Base-by-base conservation (phyloP, 192 early-diverging fungal genomes). In the Podila clonocystis region DNA sequence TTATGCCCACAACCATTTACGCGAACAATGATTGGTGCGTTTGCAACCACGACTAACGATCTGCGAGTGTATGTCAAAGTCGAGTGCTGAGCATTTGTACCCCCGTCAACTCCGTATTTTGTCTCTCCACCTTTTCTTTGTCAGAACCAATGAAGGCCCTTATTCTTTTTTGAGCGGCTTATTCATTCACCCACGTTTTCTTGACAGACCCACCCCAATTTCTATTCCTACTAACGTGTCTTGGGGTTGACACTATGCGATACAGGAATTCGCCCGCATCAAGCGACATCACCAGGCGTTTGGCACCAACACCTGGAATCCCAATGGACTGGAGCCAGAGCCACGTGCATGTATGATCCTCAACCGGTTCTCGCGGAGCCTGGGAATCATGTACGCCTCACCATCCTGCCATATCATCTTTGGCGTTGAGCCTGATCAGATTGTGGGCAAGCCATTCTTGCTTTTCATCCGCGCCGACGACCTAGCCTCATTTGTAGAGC, bases 291-390 rank as follows among this genome's bases (percentile, higher is more conserved):
- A 79, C 55, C 20, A 63, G 28, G 76, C 76, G 5, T 79, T 79
- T 50, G 33, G 33, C 11, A 24, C 28, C n/a, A 63, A 72, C 57
- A 73, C 69, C 20, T 83, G 82, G 82, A 74, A 83, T 48, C 41
- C 74, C 4, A 62, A 20, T 45, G 60, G 55, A 11, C 66, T 83
- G 1, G 71, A 71, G 29, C 75, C 70, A 30, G 82, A 83, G 38
- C 82, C 74, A 15, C 60, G 82, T 9, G 82, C 58, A 9, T 83
- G 82, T 70, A 72, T 83, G 74, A 67, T 83, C 26, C 75, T 83
- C 59, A 83, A 83, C 38, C 59, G 82, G 15, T 83, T 78, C 66
- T 67, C 82, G 8, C 71, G 73, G 20, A 69, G 26, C n/a, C 62
- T 76, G 7, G 59, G 69, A 1, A 68, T 83, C 34, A 76, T 83